A percentile compares a stretch with the other conserved stretches of the same genome.
Evolutionary conservation across 176 grass and related monocot genomes (phyloP).

Genomic region (Cocos nucifera): DNA sequence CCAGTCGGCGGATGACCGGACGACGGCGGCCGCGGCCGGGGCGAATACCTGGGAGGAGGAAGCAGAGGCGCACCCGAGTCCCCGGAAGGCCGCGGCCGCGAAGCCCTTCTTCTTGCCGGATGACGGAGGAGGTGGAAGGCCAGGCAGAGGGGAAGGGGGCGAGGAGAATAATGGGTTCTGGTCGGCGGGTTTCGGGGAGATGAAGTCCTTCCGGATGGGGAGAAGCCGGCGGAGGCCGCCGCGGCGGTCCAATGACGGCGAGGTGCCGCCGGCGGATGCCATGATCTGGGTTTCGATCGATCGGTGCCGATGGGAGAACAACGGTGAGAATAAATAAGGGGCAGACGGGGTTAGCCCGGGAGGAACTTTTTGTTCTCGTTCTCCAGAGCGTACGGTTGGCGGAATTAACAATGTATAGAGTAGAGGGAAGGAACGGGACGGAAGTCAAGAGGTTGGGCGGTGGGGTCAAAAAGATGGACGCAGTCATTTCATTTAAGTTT

Average conservation of each 20-base stretch:
- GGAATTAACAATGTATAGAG: no score
- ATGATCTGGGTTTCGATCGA: no score
- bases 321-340: no score
- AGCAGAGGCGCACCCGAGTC: constrained; percentile 61
- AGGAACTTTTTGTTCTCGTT: no score
- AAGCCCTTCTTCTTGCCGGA: constrained; percentile 12
- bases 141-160: neutral
- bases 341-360: no score
- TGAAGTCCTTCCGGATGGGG: neutral
- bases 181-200: constrained; percentile 2
- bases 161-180: neutral
- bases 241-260: neutral
- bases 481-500: no score
- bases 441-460: no score
- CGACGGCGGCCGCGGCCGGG: constrained; percentile 27
- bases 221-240: constrained; percentile 1
- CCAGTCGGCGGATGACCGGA: constrained; percentile 57
- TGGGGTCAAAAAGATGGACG: no score
- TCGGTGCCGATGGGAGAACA: no score
- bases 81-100: constrained; percentile 52
- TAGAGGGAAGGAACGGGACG: no score
- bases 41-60: constrained; percentile 17
- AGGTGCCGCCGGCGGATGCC: neutral
- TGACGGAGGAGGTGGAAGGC: constrained; percentile 3
- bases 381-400: no score